Base-by-base conservation (phyloP, 305 asterid genomes). In the Rubia balearica region DNA sequence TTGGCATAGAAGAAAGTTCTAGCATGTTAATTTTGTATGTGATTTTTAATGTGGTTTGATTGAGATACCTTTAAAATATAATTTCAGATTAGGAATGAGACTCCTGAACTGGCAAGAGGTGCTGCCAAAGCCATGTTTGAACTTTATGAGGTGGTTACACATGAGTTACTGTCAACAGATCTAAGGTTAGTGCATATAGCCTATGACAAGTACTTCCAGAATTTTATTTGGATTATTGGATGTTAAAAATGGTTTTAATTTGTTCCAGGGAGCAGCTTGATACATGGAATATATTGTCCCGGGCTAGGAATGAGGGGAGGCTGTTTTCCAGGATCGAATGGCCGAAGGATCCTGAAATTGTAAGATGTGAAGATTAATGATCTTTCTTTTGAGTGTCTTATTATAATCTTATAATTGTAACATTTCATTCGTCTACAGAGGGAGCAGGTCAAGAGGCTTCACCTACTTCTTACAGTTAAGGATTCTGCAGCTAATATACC, bases 401-500 rank as follows among this genome's bases (percentile, higher is more conserved):
- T 27, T 55, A 70, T n/a, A 19, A 24, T 19, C 14, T 65, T 2
- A 3, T n/a, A n/a, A 2, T 8, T 42, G 7, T 68, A 71, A 74
- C 62, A 16, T n/a, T 59, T 17, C 72, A 65, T 61, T 68, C 1
- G 21, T 70, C 55, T 77, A 77, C 95, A 94, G 99, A 94, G 83
- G 78, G 97, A 94, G 85, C 99, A 88, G 84, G 95, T 94, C 81
- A 94, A 91, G 84, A 89, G 99, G 87, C 79, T 94, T 84, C 91
- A 91, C 77, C 91, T 94, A 73, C 97, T 94, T 84, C 90, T 94
- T 76, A 94, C 96, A 24, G 99, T 94, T 49, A 94, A 91, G 88
- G 98, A 94, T 76, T 88, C 89, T 72, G 96, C 98, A 7, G 92
- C 93, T 77, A 94, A 94, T 77, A 90, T 94, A 79, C 99, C 99